Evolutionary conservation across 1,139 yeast genomes (phyloP).

Genomic region (Geotrichum aggregatum): DNA sequence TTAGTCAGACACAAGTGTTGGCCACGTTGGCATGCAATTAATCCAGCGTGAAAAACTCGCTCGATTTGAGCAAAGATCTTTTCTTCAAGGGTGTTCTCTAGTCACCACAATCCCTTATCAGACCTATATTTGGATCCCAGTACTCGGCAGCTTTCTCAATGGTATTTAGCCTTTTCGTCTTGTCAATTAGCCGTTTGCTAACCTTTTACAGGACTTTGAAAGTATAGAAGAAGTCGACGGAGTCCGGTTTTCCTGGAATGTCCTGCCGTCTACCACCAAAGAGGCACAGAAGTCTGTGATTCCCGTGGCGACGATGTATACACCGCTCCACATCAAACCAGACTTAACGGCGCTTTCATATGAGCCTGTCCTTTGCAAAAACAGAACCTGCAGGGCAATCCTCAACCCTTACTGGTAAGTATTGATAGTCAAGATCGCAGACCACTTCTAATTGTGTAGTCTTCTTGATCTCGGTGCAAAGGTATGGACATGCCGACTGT

Average conservation of each 20-base stretch:
- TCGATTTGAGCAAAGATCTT: not conserved
- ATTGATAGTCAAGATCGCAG: not conserved
- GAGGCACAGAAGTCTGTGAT: conserved; percentile 57
- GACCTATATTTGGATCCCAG: not conserved
- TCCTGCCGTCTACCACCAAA: conserved; percentile 55
- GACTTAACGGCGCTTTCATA: conserved; percentile 42
- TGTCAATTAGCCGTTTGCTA: not conserved
- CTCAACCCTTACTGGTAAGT: conserved; percentile 51
- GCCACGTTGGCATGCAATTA: conserved; percentile 1
- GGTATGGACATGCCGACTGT: conserved; percentile 63
- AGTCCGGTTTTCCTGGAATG: conserved; percentile 63
- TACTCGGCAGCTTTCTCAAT: not conserved
- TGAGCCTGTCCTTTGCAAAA: conserved; percentile 49
- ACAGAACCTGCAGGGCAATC: conserved; percentile 52
- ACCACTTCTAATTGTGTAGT: conserved; percentile 24
- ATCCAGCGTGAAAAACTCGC: not conserved
- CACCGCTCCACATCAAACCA: conserved; percentile 58
- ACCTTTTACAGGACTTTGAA: conserved; percentile 46
- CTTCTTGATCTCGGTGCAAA: conserved; percentile 42
- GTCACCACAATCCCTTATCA: not conserved
- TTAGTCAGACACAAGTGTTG: not conserved
- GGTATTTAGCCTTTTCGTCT: not conserved
- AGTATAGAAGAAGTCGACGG: conserved; percentile 64
- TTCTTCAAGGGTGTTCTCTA: not conserved
- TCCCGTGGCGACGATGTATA: conserved; percentile 62